phyloP scores from a whole-genome alignment of 768 basidiomycete species.

The Russula griseocarnosa region DNA sequence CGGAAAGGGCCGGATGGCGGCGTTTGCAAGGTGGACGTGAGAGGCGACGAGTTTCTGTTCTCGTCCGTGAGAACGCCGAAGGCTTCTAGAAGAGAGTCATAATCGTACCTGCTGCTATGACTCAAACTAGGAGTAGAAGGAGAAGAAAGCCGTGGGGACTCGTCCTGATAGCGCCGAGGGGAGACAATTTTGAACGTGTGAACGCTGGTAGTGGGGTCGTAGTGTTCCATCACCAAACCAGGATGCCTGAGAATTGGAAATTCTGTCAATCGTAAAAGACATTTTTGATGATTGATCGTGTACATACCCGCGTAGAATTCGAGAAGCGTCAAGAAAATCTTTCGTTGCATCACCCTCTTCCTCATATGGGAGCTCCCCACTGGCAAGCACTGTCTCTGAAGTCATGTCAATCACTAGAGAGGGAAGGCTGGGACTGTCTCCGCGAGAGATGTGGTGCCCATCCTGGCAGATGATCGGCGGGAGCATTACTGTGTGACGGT shows the following conservation, averaged over 20 bases:
- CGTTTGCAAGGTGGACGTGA: neutral
- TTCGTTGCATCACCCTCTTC: neutral
- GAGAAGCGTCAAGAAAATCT: conserved; percentile 5
- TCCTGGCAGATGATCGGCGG: neutral
- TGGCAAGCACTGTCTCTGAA: neutral
- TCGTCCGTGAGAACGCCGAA: neutral
- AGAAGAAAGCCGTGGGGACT: neutral
- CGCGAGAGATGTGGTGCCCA: neutral
- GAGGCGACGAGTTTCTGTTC: conserved; percentile 5
- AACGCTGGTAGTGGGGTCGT: conserved; percentile 13
- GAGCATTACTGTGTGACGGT: neutral
- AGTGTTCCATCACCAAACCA: conserved; percentile 21
- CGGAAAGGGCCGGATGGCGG: neutral
- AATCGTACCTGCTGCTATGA: conserved; percentile 17
- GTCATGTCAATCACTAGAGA: neutral
- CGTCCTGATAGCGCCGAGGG: conserved; percentile 4
- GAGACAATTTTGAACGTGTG: conserved; percentile 23
- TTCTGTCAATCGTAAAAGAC: neutral
- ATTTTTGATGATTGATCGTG: no score
- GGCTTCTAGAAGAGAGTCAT: neutral
- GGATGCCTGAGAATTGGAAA: conserved; percentile 15
- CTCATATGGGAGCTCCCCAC: neutral
- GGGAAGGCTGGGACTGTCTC: neutral
- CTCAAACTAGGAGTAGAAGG: conserved; percentile 8
- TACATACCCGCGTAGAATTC: conserved; percentile 10